phyloP scores from a whole-genome alignment of 164 flowering plant genomes.

The Sextonia rubra region DNA sequence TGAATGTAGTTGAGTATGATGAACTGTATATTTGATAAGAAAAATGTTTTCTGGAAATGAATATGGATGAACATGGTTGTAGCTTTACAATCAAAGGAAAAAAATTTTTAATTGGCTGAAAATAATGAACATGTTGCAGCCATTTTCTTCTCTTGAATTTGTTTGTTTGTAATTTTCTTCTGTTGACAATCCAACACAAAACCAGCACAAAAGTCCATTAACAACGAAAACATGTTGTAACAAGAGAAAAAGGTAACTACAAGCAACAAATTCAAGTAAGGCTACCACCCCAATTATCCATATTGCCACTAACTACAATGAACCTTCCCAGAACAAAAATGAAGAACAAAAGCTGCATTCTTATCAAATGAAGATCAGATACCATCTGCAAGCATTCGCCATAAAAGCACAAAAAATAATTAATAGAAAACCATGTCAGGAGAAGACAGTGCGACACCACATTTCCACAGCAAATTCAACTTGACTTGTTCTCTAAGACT shows the following conservation, averaged over 20 bases:
- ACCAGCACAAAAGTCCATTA: background rate
- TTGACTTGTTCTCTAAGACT: background rate
- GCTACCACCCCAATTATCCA: background rate
- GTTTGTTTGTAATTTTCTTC: background rate
- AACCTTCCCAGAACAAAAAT: background rate
- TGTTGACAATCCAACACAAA: background rate
- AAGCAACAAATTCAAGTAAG: background rate
- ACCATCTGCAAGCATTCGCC: background rate
- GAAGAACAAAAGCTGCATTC: background rate
- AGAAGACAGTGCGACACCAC: background rate
- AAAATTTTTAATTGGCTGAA: background rate
- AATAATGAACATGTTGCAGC: background rate
- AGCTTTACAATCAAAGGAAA: background rate
- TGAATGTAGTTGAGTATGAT: background rate
- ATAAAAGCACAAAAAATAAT: no score
- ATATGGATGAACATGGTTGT: background rate
- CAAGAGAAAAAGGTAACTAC: no score
- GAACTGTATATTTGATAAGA: background rate
- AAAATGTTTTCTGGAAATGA: background rate
- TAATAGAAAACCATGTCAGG: background rate
- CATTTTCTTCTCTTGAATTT: background rate
- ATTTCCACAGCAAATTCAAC: background rate
- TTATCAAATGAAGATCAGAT: background rate
- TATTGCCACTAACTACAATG: background rate
- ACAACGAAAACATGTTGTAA: no score